Base-by-base conservation (phyloP, 202 grass and related monocot genomes). In the Dendrocalamus latiflorus region DNA sequence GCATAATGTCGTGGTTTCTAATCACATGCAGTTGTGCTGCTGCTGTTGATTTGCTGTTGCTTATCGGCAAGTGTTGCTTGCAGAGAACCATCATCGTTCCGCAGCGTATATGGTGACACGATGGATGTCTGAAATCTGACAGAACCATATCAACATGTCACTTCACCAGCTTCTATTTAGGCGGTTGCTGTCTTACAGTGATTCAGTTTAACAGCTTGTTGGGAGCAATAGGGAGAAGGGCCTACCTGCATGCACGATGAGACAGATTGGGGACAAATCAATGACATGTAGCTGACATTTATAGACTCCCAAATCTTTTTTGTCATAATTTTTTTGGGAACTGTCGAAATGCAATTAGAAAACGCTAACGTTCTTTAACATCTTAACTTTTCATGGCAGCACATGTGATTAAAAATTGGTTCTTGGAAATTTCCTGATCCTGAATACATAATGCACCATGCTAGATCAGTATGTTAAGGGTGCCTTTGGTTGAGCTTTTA, bases 31-130 rank as follows among this genome's bases (percentile, higher is more conserved):
- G 51, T 1, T 28, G 47, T 54, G n/a, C 42, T 64, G 33, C n/a
- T 8, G 18, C 15, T 60, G 78, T 69, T 81, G 72, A 57, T 33
- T 77, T 28, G 8, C 17, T 25, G 77, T 86, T 89, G 83, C 83
- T 89, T 86, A 51, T 70, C 58, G 73, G 83, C 78, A 82, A 78
- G 33, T 44, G 83, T 89, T 86, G 65, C 88, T 89, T 86, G 73
- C 83, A 73, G 42, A 72, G 47, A 81, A 72, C 8, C 21, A 21
- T 45, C 34, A 28, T 45, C 34, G 42, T 59, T 33, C 21, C 16
- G 71, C 57, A 81, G 5, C 42, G 12, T 77, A 24, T 43, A 24
- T 38, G 63, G 14, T 5, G 16, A 25, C 7, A 45, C 1, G 10
- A 44, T 65, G 21, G 47, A 3, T 55, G 37, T 44, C 15, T 65